A percentile compares a stretch with the other conserved stretches of the same genome.
phyloP scores from a whole-genome alignment of 148 eudicot species.

The Vaccinium darrowii region DNA sequence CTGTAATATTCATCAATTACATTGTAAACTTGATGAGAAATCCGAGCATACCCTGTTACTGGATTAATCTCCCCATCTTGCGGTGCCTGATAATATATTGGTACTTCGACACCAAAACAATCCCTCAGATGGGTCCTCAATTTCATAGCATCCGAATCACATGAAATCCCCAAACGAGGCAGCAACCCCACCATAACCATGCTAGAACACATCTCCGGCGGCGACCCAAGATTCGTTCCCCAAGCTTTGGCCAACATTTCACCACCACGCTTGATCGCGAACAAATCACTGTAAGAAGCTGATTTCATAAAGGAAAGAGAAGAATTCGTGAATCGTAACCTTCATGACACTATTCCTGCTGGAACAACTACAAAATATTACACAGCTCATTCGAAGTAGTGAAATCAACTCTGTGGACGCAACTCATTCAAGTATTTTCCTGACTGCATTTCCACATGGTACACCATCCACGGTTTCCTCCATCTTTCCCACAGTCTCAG shows the following conservation, averaged over 20 bases:
- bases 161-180: conserved; percentile 49
- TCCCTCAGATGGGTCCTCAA: conserved; percentile 74
- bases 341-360: too few species aligned
- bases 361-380: too few species aligned
- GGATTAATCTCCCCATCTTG: conserved; percentile 55
- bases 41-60: conserved; percentile 83
- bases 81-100: conserved; percentile 65
- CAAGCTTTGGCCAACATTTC: conserved; percentile 71
- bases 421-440: too few species aligned
- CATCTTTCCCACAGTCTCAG: conserved; percentile 55
- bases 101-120: conserved; percentile 73
- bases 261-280: conserved; percentile 17
- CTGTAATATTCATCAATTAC: conserved; percentile 57
- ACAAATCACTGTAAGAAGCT: too few species aligned
- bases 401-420: too few species aligned
- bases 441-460: conserved; percentile 77
- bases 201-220: conserved; percentile 82
- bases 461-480: conserved; percentile 87
- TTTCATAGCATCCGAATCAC: conserved; percentile 59
- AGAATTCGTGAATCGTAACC: too few species aligned
- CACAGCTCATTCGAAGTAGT: too few species aligned
- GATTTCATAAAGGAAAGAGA: too few species aligned
- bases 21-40: conserved; percentile 92
- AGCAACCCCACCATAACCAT: conserved; percentile 90
- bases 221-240: conserved; percentile 76